Evolutionary conservation across 257 asterid genomes (phyloP).

Genomic region (Fraxinus pennsylvanica): DNA sequence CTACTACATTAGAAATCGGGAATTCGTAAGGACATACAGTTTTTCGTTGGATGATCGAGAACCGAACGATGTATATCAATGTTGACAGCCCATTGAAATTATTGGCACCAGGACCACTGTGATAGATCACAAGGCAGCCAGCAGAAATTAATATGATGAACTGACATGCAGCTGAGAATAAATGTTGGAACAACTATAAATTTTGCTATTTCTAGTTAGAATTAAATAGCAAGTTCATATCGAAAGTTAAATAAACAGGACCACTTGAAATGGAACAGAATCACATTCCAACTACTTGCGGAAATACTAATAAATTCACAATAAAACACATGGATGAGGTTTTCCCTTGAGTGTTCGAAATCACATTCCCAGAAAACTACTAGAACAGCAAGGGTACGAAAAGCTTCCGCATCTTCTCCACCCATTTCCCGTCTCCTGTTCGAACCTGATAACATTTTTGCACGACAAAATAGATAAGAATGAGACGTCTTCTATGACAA

Average conservation of each 20-base stretch:
- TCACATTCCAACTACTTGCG: slow-evolving; percentile 1
- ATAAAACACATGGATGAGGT: background rate
- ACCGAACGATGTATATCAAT: no score
- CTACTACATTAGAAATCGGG: no score
- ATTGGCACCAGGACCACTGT: slow-evolving; percentile 28
- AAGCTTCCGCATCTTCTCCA: background rate
- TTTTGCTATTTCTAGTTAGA: background rate
- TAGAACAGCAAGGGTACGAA: background rate
- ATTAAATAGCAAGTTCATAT: slow-evolving; percentile 8
- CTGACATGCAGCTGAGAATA: slow-evolving; percentile 1
- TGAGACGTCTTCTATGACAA: background rate
- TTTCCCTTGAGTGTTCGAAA: slow-evolving; percentile 12
- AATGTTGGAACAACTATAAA: slow-evolving; percentile 15
- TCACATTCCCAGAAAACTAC: background rate
- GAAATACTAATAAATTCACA: slow-evolving; percentile 16
- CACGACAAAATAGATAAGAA: background rate
- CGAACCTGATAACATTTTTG: background rate
- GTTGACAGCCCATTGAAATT: background rate
- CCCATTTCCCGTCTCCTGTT: background rate
- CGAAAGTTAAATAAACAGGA: background rate
- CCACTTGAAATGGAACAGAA: background rate
- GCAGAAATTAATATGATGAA: background rate
- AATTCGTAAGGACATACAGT: no score
- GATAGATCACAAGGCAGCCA: background rate
- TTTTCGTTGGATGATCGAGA: no score